Percentiles rank a stretch among this genome's conserved stretches.
These are phyloP conservation scores for Holtermannia corniformis DNA, from an alignment of 768 basidiomycete genomes.

Conservation along the genomic window DNA sequence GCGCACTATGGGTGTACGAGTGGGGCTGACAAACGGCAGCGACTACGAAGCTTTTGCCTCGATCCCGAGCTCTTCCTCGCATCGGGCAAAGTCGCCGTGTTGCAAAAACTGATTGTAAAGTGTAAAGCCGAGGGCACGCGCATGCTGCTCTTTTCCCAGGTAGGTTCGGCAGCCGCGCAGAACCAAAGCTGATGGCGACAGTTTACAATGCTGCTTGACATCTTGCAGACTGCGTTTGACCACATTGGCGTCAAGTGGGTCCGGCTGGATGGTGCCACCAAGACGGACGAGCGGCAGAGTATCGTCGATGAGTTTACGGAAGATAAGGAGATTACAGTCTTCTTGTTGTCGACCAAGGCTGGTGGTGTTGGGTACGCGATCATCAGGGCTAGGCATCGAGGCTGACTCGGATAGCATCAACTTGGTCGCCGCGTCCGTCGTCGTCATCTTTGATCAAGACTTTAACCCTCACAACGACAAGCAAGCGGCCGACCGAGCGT, in stretches of 20 bases:
- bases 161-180: constrained; percentile 34
- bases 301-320: constrained; percentile 93
- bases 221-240: constrained; percentile 72
- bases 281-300: constrained; percentile 84
- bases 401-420: constrained; percentile 59
- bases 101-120: constrained; percentile 60
- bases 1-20: not conserved
- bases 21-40: constrained; percentile 36
- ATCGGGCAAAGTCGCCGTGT: constrained; percentile 72
- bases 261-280: constrained; percentile 81
- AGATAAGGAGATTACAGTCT: constrained; percentile 74
- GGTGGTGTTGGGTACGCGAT: constrained; percentile 43
- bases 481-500: constrained; percentile 94
- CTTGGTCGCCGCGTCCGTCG: constrained; percentile 86
- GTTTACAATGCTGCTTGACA: constrained; percentile 95
- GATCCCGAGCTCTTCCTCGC: constrained; percentile 66
- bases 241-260: constrained; percentile 64
- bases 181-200: constrained; percentile 34
- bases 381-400: not conserved
- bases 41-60: constrained; percentile 55
- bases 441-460: constrained; percentile 91
- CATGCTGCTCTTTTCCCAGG: constrained; percentile 90
- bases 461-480: constrained; percentile 90
- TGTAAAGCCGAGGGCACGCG: constrained; percentile 65
- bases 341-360: constrained; percentile 84